Conservation (phyloP, 345 rosid genomes). For the Cochlearia excelsa region DNA sequence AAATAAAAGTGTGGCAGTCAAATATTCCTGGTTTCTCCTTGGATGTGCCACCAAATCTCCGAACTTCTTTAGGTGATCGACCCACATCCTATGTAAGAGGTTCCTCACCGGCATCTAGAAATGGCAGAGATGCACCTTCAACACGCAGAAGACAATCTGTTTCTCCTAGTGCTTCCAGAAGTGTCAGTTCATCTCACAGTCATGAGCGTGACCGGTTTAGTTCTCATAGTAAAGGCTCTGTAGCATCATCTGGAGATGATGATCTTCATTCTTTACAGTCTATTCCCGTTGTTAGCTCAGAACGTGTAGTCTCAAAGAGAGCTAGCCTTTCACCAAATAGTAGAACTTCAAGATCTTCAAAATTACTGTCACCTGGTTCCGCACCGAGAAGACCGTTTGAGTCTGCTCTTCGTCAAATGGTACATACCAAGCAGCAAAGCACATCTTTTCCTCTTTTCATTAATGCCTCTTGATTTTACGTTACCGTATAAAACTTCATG, state of each 20-base stretch:
- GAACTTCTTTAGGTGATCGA: conserved; percentile 90
- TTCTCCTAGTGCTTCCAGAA: conserved; percentile 93
- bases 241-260: conserved; percentile 93
- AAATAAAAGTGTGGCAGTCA: conserved; percentile 86
- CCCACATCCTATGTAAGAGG: conserved; percentile 95
- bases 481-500: background rate
- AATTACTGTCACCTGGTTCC: conserved; percentile 61
- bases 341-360: conserved; percentile 61
- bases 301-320: conserved; percentile 49
- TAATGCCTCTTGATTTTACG: background rate
- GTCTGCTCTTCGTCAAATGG: conserved; percentile 79
- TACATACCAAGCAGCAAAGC: conserved; percentile 35
- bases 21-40: conserved; percentile 90
- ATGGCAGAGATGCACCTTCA: conserved; percentile 58
- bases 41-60: conserved; percentile 97
- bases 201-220: conserved; percentile 83
- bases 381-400: conserved; percentile 85
- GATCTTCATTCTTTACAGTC: conserved; percentile 73
- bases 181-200: conserved; percentile 81
- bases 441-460: background rate
- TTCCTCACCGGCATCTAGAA: conserved; percentile 93
- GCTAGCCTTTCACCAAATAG: conserved; percentile 55
- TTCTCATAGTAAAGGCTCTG: conserved; percentile 80
- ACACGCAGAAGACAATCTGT: conserved; percentile 75
- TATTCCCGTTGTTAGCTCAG: conserved; percentile 49